Base-by-base conservation (phyloP, 257 asterid species). In the Haberlea rhodopensis region DNA sequence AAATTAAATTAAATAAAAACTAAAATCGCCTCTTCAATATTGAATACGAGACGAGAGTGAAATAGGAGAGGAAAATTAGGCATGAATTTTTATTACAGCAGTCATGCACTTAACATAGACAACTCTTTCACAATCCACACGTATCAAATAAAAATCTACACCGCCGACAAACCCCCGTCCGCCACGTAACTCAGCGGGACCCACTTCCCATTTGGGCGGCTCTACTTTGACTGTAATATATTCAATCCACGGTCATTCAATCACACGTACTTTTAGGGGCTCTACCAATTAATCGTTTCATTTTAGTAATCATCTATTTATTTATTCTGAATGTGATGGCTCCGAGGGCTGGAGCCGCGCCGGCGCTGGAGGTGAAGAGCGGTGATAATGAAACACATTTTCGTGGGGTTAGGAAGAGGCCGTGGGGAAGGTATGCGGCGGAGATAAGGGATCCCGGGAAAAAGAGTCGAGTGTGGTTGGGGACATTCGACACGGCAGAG, bases 351-450 rank as follows among this genome's bases (percentile, higher is more conserved):
- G 20, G 49, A 62, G 29, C 70, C 64, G 58, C 32, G 11, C 66
- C 61, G 73, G 77, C 67, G 66, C 43, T n/a, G 46, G 15, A 24
- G 2, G 31, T 7, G 3, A 53, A 62, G 37, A 19, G 65, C 8
- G 21, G 53, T 11, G 75, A 2, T 0, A 21, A 34, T 0, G 80
- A 68, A 7, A 20, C 26, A 5, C 92, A 75, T 60, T 85, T 66
- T 19, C 85, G 92, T 0, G 92, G 92, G 0, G 92, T 85, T 0
- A 55, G 94, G 23, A 77, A 77, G 81, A 32, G 94, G 69, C 87
- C 89, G 0, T 83, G 89, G 94, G 89, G 94, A 0, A 63, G 87
- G 16, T 85, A 76, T 60, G 89, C 87, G 13, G 83, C 87, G 7
- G 92, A 85, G 71, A 85, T 82, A 62, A 73, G 89, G 40, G 92